phyloP scores from a whole-genome alignment of 352 stramenopile species.

The Achlya hypogyna region DNA sequence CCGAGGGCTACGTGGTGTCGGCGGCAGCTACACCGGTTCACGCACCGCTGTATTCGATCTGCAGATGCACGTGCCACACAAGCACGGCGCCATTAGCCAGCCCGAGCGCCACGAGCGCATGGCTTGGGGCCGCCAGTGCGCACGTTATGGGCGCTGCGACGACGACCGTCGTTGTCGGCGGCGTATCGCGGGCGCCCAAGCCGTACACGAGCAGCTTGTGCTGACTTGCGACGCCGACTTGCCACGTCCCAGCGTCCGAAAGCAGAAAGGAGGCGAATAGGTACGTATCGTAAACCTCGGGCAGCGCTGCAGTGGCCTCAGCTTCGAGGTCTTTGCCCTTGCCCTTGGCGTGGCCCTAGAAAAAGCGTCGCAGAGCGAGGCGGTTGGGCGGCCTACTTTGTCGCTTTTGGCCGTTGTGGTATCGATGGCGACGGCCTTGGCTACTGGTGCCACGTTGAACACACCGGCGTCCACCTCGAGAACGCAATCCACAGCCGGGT shows the following conservation, averaged over 20 bases:
- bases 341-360: neutral
- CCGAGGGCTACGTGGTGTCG: neutral
- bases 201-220: slow-evolving; percentile 32
- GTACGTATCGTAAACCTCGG: neutral
- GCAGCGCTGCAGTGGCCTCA: neutral
- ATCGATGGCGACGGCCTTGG: neutral
- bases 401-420: neutral
- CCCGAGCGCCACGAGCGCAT: slow-evolving; percentile 37
- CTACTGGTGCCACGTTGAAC: neutral
- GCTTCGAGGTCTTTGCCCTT: neutral
- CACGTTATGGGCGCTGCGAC: slow-evolving; percentile 34
- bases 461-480: neutral
- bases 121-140: slow-evolving; percentile 33
- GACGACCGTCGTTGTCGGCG: slow-evolving; percentile 24
- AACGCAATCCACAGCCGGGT: neutral
- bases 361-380: no score
- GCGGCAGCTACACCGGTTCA: neutral
- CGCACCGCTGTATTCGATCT: slow-evolving; percentile 27
- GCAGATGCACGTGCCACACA: slow-evolving; percentile 46
- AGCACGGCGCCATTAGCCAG: slow-evolving; percentile 37
- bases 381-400: no score
- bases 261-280: neutral
- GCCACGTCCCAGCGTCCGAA: neutral
- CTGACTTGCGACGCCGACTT: slow-evolving; percentile 27
- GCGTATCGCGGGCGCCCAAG: neutral